phyloP scores from a whole-genome alignment of 2,329 filamentous ascomycete species.

The Penicillium sp. region DNA sequence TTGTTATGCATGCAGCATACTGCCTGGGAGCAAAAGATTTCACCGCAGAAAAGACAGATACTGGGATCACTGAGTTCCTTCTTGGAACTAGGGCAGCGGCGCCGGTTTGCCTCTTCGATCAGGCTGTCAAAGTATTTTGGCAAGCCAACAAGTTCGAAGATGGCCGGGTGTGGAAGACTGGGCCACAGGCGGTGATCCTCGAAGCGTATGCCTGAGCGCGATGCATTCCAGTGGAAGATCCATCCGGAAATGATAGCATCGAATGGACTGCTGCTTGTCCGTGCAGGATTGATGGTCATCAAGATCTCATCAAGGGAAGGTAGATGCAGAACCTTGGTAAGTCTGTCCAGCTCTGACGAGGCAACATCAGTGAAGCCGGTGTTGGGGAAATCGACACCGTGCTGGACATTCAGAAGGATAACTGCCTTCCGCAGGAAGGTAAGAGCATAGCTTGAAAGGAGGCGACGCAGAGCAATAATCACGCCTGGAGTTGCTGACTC shows the following conservation, averaged over 20 bases:
- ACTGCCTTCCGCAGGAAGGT: constrained; percentile 82
- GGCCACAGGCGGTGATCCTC: constrained; percentile 41
- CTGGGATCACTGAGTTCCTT: constrained; percentile 89
- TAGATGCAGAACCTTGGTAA: constrained; percentile 73
- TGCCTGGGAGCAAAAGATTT: constrained; percentile 94
- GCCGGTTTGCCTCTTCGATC: constrained; percentile 84
- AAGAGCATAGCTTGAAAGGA: constrained; percentile 79
- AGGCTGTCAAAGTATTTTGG: constrained; percentile 89
- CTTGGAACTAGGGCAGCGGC: constrained; percentile 82
- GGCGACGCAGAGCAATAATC: constrained; percentile 34
- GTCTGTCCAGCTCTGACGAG: constrained; percentile 75
- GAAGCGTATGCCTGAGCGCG: constrained; percentile 30
- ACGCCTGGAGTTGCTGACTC: constrained; percentile 33
- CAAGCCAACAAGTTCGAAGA: constrained; percentile 90
- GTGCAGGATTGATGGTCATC: constrained; percentile 51
- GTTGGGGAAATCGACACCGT: constrained; percentile 82
- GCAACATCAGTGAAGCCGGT: constrained; percentile 64
- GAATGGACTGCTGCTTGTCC: constrained; percentile 42
- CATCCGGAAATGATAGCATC: constrained; percentile 64
- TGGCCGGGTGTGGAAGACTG: constrained; percentile 75
- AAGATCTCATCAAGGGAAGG: constrained; percentile 80
- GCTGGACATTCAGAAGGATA: constrained; percentile 82
- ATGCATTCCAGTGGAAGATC: constrained; percentile 58
- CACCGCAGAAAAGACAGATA: constrained; percentile 91
- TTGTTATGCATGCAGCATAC: constrained; percentile 77